Conservation (phyloP, 2,329 filamentous ascomycete species). For the Camillea tinctor region DNA sequence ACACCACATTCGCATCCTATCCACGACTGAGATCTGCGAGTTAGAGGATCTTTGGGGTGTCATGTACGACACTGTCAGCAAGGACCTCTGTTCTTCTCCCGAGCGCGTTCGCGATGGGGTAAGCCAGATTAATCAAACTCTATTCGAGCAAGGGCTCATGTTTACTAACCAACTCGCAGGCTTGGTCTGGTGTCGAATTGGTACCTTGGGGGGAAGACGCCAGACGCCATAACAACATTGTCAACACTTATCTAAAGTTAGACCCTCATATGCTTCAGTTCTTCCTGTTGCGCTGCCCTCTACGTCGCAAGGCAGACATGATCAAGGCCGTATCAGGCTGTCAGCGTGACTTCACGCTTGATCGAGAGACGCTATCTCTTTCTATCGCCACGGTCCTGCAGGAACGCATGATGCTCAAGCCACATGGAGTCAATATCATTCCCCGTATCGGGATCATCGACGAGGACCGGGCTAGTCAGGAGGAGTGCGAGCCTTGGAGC, state of each 20-base stretch:
- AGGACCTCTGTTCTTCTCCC: conserved; percentile 31
- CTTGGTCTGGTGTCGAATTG: conserved; percentile 18
- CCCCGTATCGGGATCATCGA: conserved; percentile 29
- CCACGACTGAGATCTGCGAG: conserved; percentile 30
- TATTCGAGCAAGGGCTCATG: background rate
- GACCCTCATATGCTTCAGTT: conserved; percentile 49
- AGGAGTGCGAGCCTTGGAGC: conserved; percentile 15
- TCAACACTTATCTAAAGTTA: conserved; percentile 46
- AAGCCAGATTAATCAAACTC: conserved; percentile 6
- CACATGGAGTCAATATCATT: conserved; percentile 8
- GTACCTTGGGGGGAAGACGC: conserved; percentile 30
- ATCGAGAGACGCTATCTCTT: conserved; percentile 28
- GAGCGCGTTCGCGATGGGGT: conserved; percentile 22
- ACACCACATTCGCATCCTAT: conserved; percentile 26
- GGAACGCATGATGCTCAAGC: conserved; percentile 24
- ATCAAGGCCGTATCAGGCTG: conserved; percentile 41
- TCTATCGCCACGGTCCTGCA: conserved; percentile 28
- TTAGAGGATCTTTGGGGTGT: conserved; percentile 24
- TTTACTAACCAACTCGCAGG: conserved; percentile 16
- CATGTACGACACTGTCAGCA: conserved; percentile 25
- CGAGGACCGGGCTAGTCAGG: conserved; percentile 20
- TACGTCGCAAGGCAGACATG: conserved; percentile 45
- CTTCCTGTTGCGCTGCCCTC: conserved; percentile 47
- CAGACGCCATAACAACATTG: conserved; percentile 30
- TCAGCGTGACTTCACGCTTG: conserved; percentile 43